phyloP scores from a whole-genome alignment of 1,284 basidiomycete genomes.

The Sporisorium scitamineum region DNA sequence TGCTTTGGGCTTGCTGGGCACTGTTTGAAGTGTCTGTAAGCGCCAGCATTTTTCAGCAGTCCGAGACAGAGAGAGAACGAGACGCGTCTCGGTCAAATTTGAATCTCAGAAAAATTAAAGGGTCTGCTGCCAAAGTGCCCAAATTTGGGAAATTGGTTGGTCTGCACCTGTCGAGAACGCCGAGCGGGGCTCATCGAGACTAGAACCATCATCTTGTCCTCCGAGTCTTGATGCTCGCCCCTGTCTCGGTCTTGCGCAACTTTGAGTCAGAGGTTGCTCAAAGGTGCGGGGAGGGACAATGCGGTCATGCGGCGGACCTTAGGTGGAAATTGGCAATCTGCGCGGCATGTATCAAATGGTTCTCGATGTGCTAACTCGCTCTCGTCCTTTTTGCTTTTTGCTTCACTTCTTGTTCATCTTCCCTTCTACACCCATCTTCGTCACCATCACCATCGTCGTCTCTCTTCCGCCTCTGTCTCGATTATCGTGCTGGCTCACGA shows the following conservation, averaged over 20 bases:
- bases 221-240: slow-evolving; percentile 2
- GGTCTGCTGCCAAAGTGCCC: slow-evolving; percentile 8
- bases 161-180: slow-evolving; percentile 14
- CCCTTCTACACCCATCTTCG: not conserved
- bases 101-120: slow-evolving; percentile 22
- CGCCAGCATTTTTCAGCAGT: not conserved
- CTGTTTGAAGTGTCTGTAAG: slow-evolving; percentile 7
- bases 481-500: slow-evolving; percentile 26
- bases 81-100: slow-evolving; percentile 38
- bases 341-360: not conserved
- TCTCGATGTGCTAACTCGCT: slow-evolving; percentile 5
- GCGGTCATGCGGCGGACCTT: not conserved
- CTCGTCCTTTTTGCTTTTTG: not conserved
- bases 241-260: not conserved
- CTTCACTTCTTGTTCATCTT: not conserved
- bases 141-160: slow-evolving; percentile 1
- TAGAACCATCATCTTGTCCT: slow-evolving; percentile 10
- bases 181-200: slow-evolving; percentile 11
- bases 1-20: slow-evolving; percentile 5
- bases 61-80: slow-evolving; percentile 1
- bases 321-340: not conserved
- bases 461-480: not conserved
- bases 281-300: not conserved
- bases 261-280: not conserved
- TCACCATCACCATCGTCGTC: slow-evolving; percentile 6